Conservation (phyloP, 345 rosid species). For the Laguncularia racemosa region DNA sequence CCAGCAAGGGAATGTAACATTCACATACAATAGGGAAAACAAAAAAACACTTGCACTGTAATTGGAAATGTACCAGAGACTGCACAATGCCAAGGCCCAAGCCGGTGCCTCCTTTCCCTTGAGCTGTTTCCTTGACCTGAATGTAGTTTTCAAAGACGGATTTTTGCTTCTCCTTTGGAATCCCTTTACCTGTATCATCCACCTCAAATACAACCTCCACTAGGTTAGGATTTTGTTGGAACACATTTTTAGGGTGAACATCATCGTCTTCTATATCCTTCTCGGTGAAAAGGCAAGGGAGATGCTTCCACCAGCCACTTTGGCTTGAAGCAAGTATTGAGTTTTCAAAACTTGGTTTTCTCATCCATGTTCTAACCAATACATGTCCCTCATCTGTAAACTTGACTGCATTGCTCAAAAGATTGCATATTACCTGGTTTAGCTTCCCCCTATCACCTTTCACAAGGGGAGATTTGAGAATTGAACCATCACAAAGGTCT, state of each 20-base stretch:
- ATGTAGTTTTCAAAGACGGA: constrained; percentile 72
- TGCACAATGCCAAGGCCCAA: constrained; percentile 87
- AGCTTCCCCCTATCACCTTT: constrained; percentile 59
- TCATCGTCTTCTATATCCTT: constrained; percentile 15
- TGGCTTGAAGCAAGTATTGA: constrained; percentile 20
- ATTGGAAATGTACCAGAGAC: constrained; percentile 48
- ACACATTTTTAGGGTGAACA: constrained; percentile 14
- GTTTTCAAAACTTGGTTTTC: constrained; percentile 32
- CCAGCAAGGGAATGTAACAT: no score
- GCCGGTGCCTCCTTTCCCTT: constrained; percentile 65
- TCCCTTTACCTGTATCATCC: constrained; percentile 79
- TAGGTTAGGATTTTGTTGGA: constrained; percentile 13
- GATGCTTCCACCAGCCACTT: constrained; percentile 15
- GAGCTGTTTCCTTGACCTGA: constrained; percentile 66
- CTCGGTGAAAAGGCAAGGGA: constrained; percentile 17
- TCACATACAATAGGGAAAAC: no score
- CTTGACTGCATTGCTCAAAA: constrained; percentile 76
- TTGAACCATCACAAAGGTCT: constrained; percentile 53
- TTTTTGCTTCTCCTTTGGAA: constrained; percentile 52
- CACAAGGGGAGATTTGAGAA: constrained; percentile 35
- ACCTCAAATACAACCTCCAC: constrained; percentile 70
- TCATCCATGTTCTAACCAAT: constrained; percentile 50
- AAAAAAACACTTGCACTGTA: neutral
- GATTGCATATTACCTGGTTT: constrained; percentile 50
- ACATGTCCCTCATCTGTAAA: constrained; percentile 64